Conservation (phyloP, 768 basidiomycete species). For the Macrocybe gigantea region DNA sequence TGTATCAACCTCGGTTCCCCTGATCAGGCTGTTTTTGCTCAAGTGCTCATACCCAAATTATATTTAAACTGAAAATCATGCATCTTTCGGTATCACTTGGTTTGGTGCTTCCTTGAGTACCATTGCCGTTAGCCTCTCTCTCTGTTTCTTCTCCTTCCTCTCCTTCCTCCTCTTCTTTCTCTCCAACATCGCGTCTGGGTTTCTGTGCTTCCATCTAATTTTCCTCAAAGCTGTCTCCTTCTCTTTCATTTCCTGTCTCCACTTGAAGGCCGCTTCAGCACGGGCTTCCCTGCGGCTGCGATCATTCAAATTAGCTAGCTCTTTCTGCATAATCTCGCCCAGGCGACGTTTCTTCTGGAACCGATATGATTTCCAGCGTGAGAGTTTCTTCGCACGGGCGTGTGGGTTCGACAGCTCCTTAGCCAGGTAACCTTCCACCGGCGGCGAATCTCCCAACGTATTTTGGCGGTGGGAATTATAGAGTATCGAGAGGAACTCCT, state of each 20-base stretch:
- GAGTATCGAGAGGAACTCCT: constrained; percentile 51
- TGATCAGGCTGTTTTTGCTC: no score
- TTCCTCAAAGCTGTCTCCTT: constrained; percentile 58
- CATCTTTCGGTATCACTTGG: constrained; percentile 46
- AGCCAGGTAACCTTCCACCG: constrained; percentile 60
- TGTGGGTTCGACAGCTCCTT: constrained; percentile 79
- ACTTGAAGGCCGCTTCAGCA: constrained; percentile 74
- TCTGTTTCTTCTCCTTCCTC: constrained; percentile 45
- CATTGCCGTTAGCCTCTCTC: constrained; percentile 50
- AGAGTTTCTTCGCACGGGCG: constrained; percentile 75
- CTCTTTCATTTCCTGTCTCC: constrained; percentile 51
- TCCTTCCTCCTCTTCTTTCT: constrained; percentile 52
- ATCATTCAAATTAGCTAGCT: constrained; percentile 51
- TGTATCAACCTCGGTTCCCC: background rate
- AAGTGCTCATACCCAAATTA: no score
- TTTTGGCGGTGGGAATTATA: constrained; percentile 46
- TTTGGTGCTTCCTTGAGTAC: constrained; percentile 49
- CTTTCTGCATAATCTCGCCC: constrained; percentile 46
- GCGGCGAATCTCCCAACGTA: constrained; percentile 43
- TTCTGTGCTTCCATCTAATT: constrained; percentile 46
- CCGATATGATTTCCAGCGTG: constrained; percentile 62
- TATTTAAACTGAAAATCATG: no score
- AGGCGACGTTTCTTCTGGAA: constrained; percentile 42
- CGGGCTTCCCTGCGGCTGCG: constrained; percentile 57
- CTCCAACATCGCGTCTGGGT: constrained; percentile 43